A percentile compares a stretch with the other conserved stretches of the same genome.
Conservation (phyloP, 805 yeast species). For the Candida cerambycidarum region DNA sequence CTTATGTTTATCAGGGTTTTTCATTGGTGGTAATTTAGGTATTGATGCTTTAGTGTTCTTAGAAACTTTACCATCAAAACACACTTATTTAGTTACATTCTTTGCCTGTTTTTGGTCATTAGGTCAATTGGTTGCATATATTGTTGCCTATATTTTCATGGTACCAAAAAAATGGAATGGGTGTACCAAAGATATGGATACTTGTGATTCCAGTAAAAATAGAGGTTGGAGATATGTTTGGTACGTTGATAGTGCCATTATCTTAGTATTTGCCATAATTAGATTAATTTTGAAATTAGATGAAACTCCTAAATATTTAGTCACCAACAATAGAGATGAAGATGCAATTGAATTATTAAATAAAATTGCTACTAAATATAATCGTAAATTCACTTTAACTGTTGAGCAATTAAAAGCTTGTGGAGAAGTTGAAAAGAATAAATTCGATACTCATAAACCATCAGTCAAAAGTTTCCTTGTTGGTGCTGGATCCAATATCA, state of each 20-base stretch:
- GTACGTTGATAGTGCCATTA: constrained; percentile 50
- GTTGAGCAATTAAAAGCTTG: constrained; percentile 45
- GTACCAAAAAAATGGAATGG: constrained; percentile 33
- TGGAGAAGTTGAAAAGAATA: constrained; percentile 33
- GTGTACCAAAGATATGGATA: constrained; percentile 37
- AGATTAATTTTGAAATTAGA: constrained; percentile 36
- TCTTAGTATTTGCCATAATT: constrained; percentile 33
- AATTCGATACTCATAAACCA: constrained; percentile 16
- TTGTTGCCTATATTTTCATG: constrained; percentile 55
- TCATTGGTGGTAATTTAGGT: constrained; percentile 30
- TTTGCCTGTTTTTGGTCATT: constrained; percentile 61
- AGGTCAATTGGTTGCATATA: constrained; percentile 53
- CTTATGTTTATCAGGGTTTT: constrained; percentile 21
- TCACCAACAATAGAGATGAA: constrained; percentile 51
- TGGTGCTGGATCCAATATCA: constrained; percentile 18
- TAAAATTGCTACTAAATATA: constrained; percentile 45
- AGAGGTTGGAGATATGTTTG: constrained; percentile 63
- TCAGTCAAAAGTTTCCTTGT: constrained; percentile 20
- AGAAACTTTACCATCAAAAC: constrained; percentile 27
- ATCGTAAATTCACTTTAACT: constrained; percentile 42
- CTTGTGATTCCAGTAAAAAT: constrained; percentile 47
- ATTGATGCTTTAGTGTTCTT: constrained; percentile 28
- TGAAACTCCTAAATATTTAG: constrained; percentile 58
- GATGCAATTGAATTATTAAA: constrained; percentile 45
- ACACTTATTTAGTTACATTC: constrained; percentile 26